Evolutionary conservation across 495 filamentous ascomycete genomes (phyloP), one percentile per base, ranked within the genome.

Genomic region (Hypoxylon subgilvum): DNA sequence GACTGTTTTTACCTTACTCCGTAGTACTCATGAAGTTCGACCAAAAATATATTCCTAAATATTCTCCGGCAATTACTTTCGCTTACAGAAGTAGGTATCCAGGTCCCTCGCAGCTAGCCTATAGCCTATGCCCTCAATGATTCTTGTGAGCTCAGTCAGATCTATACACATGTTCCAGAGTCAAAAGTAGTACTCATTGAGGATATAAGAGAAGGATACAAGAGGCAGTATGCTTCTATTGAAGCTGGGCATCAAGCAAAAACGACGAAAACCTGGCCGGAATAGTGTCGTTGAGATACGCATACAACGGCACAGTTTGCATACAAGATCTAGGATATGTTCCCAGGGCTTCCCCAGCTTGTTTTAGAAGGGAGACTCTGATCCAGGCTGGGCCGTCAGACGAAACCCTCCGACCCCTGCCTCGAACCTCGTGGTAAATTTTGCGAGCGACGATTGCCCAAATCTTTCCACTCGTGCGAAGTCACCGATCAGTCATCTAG

Each of bases 301-400:
- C n/a, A n/a, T n/a, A 27, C 46, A 48, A 65, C 43, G 48, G 56
- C 51, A 56, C 47, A 61, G 51, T 56, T 56, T 65, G 50, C 23
- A n/a, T n/a, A n/a, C n/a, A n/a, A n/a, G n/a, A n/a, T n/a, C n/a
- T n/a, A n/a, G n/a, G n/a, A n/a, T 27, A 4, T 31, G 32, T 34
- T 36, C 40, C 43, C 18, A 18, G 35, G 19, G 36, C 30, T 35
- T 35, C 4, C 46, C 41, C 45, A 31, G 35, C 45, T 52, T 54
- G 43, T 42, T 45, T 13, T 14, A 57, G 48, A 53, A 49, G 36
- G 52, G 48, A 56, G 44, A 46, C 42, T 42, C 52, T 45, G 19
- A 46, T 39, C 58, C 46, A 52, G 48, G 16, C 7, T 25, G 23
- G 8, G 8, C 23, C 23, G 23, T 27, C 23, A 3, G 23, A 4